Evolutionary conservation across 2,329 filamentous ascomycete species (phyloP), one percentile per base, ranked within the genome.

Genomic region (Pyrenophora graminea): DNA sequence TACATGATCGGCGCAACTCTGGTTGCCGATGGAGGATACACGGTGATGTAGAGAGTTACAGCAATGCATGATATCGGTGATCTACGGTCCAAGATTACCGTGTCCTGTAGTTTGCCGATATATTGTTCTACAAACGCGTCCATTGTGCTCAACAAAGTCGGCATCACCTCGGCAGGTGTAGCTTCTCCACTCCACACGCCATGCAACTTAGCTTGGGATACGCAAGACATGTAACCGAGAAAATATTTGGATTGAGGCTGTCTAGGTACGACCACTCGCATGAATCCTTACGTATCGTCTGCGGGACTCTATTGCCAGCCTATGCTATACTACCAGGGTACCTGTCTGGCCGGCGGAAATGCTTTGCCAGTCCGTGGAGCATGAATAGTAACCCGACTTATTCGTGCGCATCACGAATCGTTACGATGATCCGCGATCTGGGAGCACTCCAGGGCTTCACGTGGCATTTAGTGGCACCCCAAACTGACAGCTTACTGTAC

Each of bases 1-100:
- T 90, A 91, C 62, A 82, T 91, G 56, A 90, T 87, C 0, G 88
- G 88, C 0, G 79, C 86, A n/a, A 86, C 88, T 55, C 75, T 90
- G 55, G 82, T 88, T 45, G 82, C 87, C 37, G 82, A 85, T 72
- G 83, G 83, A 13, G 68, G 68, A 13, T 68, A 67, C 38, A 64
- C 66, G 4, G 55, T 66, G n/a, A 27, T 39, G 33, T 59, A 53
- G 38, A 42, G 9, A 8, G 9, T 12, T 15, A n/a, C 12, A n/a
- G n/a, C 25, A 48, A 23, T 18, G 17, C 23, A 41, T 17, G 10
- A 19, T 19, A 12, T 37, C n/a, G 18, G 25, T 31, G 6, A 13
- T 19, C 23, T 15, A 27, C 30, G 1, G 31, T 42, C 12, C 3
- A 13, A 15, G 13, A 12, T 5, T 40, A 34, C 25, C 39, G 10